Conservation (phyloP, 192 early-diverging fungal species). For the Ambispora gerdemannii region DNA sequence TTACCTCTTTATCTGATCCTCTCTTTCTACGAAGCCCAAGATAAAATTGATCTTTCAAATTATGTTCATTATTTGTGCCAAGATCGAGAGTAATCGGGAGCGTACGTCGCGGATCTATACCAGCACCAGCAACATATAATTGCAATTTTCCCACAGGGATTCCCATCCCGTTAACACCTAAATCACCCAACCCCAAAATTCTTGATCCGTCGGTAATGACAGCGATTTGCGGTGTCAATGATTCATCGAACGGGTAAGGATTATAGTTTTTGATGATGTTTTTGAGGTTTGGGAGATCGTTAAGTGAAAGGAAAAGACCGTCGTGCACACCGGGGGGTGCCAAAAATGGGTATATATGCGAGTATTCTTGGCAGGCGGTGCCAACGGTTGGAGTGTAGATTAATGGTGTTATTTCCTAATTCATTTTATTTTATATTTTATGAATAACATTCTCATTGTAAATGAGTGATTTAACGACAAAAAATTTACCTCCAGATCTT, state of each 20-base stretch:
- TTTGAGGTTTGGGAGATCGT: slow-evolving; percentile 69
- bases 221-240: slow-evolving; percentile 71
- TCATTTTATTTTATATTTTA: too few species aligned
- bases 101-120: slow-evolving; percentile 80
- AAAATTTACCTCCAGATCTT: slow-evolving; percentile 65
- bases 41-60: slow-evolving; percentile 85
- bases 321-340: slow-evolving; percentile 70
- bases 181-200: slow-evolving; percentile 92
- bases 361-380: slow-evolving; percentile 82
- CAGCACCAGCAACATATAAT: slow-evolving; percentile 82
- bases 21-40: slow-evolving; percentile 74
- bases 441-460: too few species aligned
- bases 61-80: slow-evolving; percentile 84
- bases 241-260: slow-evolving; percentile 53
- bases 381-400: slow-evolving; percentile 87
- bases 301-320: slow-evolving; percentile 84
- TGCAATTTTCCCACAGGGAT: slow-evolving; percentile 95
- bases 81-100: slow-evolving; percentile 91
- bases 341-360: slow-evolving; percentile 82
- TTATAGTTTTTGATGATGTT: slow-evolving; percentile 79
- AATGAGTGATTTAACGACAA: slow-evolving; percentile 5
- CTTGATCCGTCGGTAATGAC: slow-evolving; percentile 95
- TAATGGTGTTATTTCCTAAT: slow-evolving; percentile 69
- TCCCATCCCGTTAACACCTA: slow-evolving; percentile 93
- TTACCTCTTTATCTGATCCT: slow-evolving; percentile 52